Evolutionary conservation across 495 filamentous ascomycete genomes (phyloP).

Genomic region (Penicillium paradoxum): DNA sequence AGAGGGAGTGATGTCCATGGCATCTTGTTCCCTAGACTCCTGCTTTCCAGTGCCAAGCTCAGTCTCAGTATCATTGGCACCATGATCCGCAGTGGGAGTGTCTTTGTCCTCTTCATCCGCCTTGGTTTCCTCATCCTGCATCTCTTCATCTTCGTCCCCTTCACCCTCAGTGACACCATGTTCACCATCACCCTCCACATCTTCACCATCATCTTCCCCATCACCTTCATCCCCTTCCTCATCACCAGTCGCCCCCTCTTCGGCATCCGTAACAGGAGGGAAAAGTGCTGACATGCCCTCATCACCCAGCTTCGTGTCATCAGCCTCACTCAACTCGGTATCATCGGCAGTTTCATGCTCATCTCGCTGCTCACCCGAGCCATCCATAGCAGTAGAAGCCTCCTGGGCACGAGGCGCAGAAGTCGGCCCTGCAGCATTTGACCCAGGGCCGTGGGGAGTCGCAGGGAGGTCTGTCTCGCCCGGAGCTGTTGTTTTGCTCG

Average conservation of each 20-base stretch:
- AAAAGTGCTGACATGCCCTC: conserved; percentile 32
- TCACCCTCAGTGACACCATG: conserved; percentile 16
- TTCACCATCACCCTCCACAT: conserved; percentile 14
- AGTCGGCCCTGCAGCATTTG: conserved; percentile 12
- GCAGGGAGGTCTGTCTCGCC: conserved; percentile 21
- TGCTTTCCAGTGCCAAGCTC: conserved; percentile 15
- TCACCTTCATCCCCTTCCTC: conserved; percentile 52
- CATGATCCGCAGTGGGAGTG: conserved; percentile 1
- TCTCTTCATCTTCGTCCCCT: conserved; percentile 19
- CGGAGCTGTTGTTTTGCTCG: conserved; percentile 23
- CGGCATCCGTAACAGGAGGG: conserved; percentile 31
- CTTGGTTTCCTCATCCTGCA: conserved; percentile 19
- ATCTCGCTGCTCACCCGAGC: conserved; percentile 25
- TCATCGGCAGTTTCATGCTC: conserved; percentile 73
- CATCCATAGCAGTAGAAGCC: conserved; percentile 12
- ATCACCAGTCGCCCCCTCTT: conserved; percentile 26
- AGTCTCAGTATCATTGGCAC: conserved; percentile 11
- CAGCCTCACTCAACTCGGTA: conserved; percentile 71
- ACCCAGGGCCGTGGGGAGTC: conserved; percentile 4
- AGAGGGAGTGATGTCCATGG: conserved; percentile 17
- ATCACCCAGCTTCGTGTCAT: conserved; percentile 47
- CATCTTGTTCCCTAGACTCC: conserved; percentile 10
- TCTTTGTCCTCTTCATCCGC: conserved; percentile 19
- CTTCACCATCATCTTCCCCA: conserved; percentile 10
- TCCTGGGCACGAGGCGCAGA: conserved; percentile 14